Conservation (phyloP, 352 stramenopile genomes). For the Pythium guiyangense region DNA sequence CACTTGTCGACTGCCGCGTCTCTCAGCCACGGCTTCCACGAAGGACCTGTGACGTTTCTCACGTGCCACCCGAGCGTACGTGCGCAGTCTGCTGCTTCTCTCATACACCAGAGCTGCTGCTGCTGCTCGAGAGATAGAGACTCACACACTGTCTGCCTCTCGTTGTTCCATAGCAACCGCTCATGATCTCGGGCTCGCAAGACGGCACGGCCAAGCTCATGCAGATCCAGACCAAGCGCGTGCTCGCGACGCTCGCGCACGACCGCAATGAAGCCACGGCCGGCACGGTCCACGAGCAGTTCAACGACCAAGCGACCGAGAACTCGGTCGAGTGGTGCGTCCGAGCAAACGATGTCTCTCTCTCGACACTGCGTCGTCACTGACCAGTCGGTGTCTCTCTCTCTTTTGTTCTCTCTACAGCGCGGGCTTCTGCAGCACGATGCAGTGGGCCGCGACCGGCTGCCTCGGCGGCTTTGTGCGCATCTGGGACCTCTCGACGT, state of each 20-base stretch:
- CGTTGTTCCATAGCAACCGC: constrained; percentile 62
- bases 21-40: constrained; percentile 74
- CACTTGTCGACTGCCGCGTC: constrained; percentile 11
- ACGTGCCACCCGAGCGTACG: constrained; percentile 79
- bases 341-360: not conserved
- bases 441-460: constrained; percentile 94
- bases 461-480: constrained; percentile 93
- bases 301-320: constrained; percentile 36
- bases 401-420: constrained; percentile 23
- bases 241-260: constrained; percentile 87
- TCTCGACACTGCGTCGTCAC: not conserved
- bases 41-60: constrained; percentile 90
- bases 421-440: constrained; percentile 92
- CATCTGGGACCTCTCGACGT: constrained; percentile 94
- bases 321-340: constrained; percentile 87
- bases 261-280: constrained; percentile 46
- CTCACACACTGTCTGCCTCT: not conserved
- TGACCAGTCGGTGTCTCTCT: no score
- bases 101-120: not conserved
- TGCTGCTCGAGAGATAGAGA: not conserved
- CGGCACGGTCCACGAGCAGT: constrained; percentile 48
- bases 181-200: constrained; percentile 91
- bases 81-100: constrained; percentile 2
- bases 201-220: constrained; percentile 92
- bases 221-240: constrained; percentile 92